phyloP scores from a whole-genome alignment of 2,329 filamentous ascomycete species.

The Cladobotryum mycophilum region DNA sequence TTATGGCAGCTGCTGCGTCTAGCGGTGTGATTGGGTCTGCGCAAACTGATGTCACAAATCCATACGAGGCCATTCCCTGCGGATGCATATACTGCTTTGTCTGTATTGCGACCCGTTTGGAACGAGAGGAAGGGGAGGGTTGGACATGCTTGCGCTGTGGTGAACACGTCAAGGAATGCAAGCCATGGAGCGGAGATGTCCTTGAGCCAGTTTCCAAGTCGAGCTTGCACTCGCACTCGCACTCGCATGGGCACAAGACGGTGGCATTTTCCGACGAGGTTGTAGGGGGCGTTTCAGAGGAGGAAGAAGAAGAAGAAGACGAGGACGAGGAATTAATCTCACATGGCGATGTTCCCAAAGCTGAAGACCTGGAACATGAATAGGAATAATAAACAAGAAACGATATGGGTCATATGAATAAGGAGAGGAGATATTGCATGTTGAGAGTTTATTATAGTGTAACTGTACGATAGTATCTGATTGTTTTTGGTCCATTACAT shows the following conservation, averaged over 20 bases:
- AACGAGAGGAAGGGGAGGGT: constrained; percentile 88
- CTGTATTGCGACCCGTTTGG: constrained; percentile 82
- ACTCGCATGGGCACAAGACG: constrained; percentile 36
- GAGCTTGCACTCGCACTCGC: constrained; percentile 19
- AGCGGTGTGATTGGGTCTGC: constrained; percentile 80
- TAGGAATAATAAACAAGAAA: background rate
- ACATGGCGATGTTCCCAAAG: too few species aligned
- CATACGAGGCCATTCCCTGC: constrained; percentile 85
- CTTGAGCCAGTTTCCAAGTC: constrained; percentile 50
- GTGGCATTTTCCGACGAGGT: constrained; percentile 58
- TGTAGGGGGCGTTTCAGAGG: constrained; percentile 26
- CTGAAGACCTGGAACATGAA: constrained; percentile 1
- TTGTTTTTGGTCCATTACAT: too few species aligned
- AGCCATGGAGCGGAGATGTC: constrained; percentile 88
- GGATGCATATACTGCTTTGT: constrained; percentile 95
- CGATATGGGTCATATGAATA: too few species aligned
- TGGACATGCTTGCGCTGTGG: constrained; percentile 90
- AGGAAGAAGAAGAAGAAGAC: constrained; percentile 14
- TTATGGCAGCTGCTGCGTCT: constrained; percentile 62
- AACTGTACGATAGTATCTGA: too few species aligned
- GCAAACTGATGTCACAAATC: constrained; percentile 91
- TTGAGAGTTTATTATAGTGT: too few species aligned
- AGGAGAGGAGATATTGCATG: too few species aligned
- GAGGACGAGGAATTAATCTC: constrained; percentile 7
- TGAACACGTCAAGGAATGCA: constrained; percentile 74